These are phyloP conservation scores for Phaffia tasmanica DNA, from an alignment of 768 basidiomycete genomes.

Conservation along the genomic window DNA sequence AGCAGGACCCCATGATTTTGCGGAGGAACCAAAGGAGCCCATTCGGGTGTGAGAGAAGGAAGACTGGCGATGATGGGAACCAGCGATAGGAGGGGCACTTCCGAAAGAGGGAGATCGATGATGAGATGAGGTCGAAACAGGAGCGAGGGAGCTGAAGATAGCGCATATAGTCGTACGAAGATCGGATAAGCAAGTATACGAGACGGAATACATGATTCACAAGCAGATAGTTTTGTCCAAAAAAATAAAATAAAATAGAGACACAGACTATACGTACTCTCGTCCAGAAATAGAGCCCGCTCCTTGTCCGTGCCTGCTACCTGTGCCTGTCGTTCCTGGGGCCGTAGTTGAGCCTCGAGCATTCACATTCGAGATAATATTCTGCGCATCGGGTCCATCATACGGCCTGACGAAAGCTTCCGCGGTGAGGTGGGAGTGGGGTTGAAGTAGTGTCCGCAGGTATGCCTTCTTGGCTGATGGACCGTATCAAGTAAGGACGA, in stretches of 20 bases:
- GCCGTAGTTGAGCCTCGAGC: slow-evolving; percentile 1
- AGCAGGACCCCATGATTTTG: neutral
- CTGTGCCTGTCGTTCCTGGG: neutral
- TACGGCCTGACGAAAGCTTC: slow-evolving; percentile 61
- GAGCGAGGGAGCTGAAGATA: neutral
- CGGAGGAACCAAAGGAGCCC: slow-evolving; percentile 19
- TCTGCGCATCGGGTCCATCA: slow-evolving; percentile 83
- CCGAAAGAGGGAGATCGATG: neutral
- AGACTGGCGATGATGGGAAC: neutral
- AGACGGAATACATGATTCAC: too few relatives aligned
- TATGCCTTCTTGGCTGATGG: slow-evolving; percentile 82
- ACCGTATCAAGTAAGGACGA: slow-evolving; percentile 2
- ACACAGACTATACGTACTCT: neutral
- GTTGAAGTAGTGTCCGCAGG: slow-evolving; percentile 63
- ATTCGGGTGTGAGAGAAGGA: slow-evolving; percentile 10
- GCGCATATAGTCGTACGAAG: neutral
- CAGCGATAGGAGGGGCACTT: neutral
- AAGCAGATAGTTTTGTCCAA: too few relatives aligned
- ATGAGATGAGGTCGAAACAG: neutral
- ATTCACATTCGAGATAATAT: slow-evolving; percentile 35
- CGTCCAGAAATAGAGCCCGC: neutral
- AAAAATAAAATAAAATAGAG: neutral
- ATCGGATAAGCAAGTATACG: neutral
- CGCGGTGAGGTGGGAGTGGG: slow-evolving; percentile 28
- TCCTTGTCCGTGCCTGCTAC: neutral